A percentile compares a stretch with the other conserved stretches of the same genome.
These are phyloP conservation scores for Malbranchea cinnamomea DNA, from an alignment of 2,329 filamentous ascomycete genomes.

Conservation along the genomic window DNA sequence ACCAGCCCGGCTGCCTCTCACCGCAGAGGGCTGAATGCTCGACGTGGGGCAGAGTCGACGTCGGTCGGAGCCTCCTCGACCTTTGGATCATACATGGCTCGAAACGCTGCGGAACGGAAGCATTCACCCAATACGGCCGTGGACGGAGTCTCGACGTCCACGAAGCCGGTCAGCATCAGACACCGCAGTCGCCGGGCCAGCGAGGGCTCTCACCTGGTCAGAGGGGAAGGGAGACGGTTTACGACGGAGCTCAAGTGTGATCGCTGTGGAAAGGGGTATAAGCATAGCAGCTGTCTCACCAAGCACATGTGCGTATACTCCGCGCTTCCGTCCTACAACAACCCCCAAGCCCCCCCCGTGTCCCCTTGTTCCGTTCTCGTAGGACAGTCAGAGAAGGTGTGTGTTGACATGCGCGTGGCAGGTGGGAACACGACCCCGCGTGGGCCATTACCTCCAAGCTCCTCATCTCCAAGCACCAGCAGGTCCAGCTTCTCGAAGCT, in stretches of 20 bases:
- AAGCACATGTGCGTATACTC: slow-evolving; percentile 91
- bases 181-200: slow-evolving; percentile 53
- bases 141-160: slow-evolving; percentile 30
- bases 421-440: slow-evolving; percentile 98
- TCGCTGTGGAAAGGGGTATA: slow-evolving; percentile 98
- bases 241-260: slow-evolving; percentile 86
- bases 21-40: slow-evolving; percentile 36
- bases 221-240: slow-evolving; percentile 65
- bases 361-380: slow-evolving; percentile 28
- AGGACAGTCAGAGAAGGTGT: background rate
- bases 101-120: slow-evolving; percentile 24
- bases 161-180: slow-evolving; percentile 33
- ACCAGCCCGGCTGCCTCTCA: slow-evolving; percentile 41
- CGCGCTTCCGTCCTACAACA: slow-evolving; percentile 39
- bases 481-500: slow-evolving; percentile 92
- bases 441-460: slow-evolving; percentile 96
- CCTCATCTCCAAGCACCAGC: slow-evolving; percentile 97
- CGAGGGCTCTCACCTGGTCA: slow-evolving; percentile 69
- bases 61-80: slow-evolving; percentile 27
- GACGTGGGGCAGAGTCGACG: slow-evolving; percentile 43
- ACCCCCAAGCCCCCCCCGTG: too few relatives aligned
- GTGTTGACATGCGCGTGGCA: slow-evolving; percentile 34
- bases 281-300: slow-evolving; percentile 99
- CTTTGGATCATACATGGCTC: slow-evolving; percentile 29
- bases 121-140: slow-evolving; percentile 22